Percentiles rank a stretch among this genome's conserved stretches.
phyloP scores from a whole-genome alignment of 306 rosid species.

The Aeschynomene evenia region DNA sequence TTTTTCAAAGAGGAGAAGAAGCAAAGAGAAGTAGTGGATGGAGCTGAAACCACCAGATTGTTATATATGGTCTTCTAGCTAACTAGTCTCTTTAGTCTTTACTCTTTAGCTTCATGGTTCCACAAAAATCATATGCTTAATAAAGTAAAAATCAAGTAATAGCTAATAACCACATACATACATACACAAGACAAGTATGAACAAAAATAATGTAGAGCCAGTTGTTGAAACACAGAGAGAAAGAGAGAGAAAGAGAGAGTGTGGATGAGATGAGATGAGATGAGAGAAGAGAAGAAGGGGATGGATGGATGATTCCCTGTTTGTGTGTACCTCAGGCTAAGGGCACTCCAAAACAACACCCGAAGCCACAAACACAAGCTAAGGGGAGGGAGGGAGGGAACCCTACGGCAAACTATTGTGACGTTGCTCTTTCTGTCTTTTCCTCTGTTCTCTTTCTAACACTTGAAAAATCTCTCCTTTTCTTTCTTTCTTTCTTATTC shows the following conservation, averaged over 20 bases:
- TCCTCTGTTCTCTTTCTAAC: constrained; percentile 48
- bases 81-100: constrained; percentile 27
- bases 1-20: constrained; percentile 42
- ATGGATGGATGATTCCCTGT: no score
- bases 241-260: constrained; percentile 25
- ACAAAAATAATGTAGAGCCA: constrained; percentile 45
- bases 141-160: constrained; percentile 42
- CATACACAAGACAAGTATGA: no score
- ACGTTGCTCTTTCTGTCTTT: constrained; percentile 84
- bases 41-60: constrained; percentile 40
- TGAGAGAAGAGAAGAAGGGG: constrained; percentile 17
- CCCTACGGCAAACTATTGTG: constrained; percentile 41
- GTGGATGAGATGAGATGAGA: constrained; percentile 46
- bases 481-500: constrained; percentile 19
- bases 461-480: constrained; percentile 23
- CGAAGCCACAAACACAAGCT: constrained; percentile 36
- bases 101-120: constrained; percentile 45
- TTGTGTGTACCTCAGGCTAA: no score
- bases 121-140: constrained; percentile 42
- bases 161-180: constrained; percentile 39
- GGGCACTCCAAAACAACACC: constrained; percentile 35
- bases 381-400: no score
- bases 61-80: constrained; percentile 40
- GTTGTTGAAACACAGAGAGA: constrained; percentile 25
- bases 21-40: constrained; percentile 34